A percentile compares a stretch with the other conserved stretches of the same genome.
Conservation (phyloP, 106 monocot genomes). For the Dendrobium huoshanense region DNA sequence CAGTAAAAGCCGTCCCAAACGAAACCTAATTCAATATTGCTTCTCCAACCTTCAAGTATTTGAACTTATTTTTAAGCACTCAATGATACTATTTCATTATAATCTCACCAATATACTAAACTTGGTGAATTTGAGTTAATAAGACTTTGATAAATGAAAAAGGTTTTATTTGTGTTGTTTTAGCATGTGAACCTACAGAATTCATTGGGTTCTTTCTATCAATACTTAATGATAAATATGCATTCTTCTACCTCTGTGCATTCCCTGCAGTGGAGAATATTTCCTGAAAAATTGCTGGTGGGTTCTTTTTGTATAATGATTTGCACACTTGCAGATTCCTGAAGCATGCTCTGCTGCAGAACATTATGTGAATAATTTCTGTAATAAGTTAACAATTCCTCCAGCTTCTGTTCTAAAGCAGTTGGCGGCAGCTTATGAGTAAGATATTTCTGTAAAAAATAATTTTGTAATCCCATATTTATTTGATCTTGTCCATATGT, state of each 20-base stretch:
- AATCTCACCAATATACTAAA: not conserved
- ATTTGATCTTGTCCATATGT: not conserved
- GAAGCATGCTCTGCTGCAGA: conserved; percentile 8
- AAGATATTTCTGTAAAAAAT: conserved; percentile 16
- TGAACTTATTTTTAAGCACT: not conserved
- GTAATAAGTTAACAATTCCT: conserved; percentile 26
- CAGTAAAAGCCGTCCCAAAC: too few species aligned
- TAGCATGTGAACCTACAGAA: not conserved
- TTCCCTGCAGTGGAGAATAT: not conserved
- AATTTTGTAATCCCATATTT: not conserved
- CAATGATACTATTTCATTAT: not conserved
- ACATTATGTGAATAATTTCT: conserved; percentile 16
- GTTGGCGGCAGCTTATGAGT: conserved; percentile 54
- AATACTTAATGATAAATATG: not conserved
- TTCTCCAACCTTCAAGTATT: not conserved
- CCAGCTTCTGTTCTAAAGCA: conserved; percentile 42
- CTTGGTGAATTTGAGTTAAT: not conserved
- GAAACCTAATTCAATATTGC: too few species aligned
- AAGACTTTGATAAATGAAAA: not conserved
- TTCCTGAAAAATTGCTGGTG: not conserved
- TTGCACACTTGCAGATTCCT: conserved; percentile 19
- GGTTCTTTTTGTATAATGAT: not conserved
- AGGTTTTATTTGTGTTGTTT: not conserved
- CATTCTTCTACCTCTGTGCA: not conserved
- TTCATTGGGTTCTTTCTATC: not conserved